Base-by-base conservation (phyloP, 192 early-diverging fungal species). In the Backusella sp. region DNA sequence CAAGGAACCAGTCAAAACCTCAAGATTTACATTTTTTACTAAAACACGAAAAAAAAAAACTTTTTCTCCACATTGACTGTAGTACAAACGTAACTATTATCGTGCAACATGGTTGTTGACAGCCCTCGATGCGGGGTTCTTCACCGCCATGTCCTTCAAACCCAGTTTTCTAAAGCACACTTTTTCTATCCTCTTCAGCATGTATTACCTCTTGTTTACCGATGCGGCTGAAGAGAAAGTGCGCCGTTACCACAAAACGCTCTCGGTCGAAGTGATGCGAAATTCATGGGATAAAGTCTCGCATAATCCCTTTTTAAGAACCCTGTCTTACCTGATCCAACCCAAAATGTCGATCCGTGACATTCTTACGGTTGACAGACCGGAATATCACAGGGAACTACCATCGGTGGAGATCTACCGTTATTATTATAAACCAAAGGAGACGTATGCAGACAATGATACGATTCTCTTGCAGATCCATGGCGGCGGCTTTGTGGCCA, bases 401-500 rank as follows among this genome's bases (percentile, higher is more conserved):
- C 70, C 83, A 6, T 73, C 78, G 0, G 85, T 87, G 0, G 73
- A 73, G 17, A 78, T 89, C 68, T 84, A 86, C 35, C 73, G 92
- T 2, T 87, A 89, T 75, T 94, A 87, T 85, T 82, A 83, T 6
- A 91, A 90, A 30, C 28, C 74, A 11, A 67, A 73, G 4, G 83
- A 75, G 0, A 72, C 74, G 0, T 85, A 88, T 32, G 68, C 77
- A 5, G 35, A 68, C 6, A 77, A 81, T 15, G 79, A 84, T 37
- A 68, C 80, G 34, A 70, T 94, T 5, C 79, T 94, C 8, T 78
- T 92, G 23, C 80, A 93, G 76, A 87, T 87, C 36, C 93, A 90
- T 0, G 93, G 97, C 36, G 97, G 97, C 65, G 97, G 97, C 8
- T 99, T 97, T 77, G 93, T 96, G 4, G 79, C 91, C n/a, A 96